These are phyloP conservation scores for Erodium texanum DNA, from an alignment of 441 rosid genomes.

Conservation along the genomic window DNA sequence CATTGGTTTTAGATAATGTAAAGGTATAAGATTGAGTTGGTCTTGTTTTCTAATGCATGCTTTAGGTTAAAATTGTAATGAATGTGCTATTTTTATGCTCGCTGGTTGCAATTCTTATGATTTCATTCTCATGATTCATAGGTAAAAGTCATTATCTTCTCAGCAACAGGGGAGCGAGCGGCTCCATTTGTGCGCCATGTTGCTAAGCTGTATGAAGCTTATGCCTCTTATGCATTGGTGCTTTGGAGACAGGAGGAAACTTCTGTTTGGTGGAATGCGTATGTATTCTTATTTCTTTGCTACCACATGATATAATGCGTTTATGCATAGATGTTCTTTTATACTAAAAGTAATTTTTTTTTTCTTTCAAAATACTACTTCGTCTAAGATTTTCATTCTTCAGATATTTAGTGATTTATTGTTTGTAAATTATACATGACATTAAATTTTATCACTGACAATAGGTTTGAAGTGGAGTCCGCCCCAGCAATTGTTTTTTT, in stretches of 20 bases:
- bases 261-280: conserved; percentile 93
- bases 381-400: neutral
- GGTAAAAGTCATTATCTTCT: conserved; percentile 92
- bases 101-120: neutral
- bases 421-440: neutral
- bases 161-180: conserved; percentile 96
- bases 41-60: neutral
- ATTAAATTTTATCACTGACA: conserved; percentile 15
- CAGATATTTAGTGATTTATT: conserved; percentile 4
- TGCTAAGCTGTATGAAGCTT: conserved; percentile 67
- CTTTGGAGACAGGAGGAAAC: conserved; percentile 93
- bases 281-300: conserved; percentile 28
- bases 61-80: neutral
- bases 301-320: conserved; percentile 12
- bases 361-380: neutral
- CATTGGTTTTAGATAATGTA: too few species aligned
- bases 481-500: conserved; percentile 84
- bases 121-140: conserved; percentile 22
- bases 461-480: conserved; percentile 91
- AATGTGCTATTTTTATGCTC: conserved; percentile 1
- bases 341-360: too few species aligned
- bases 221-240: conserved; percentile 69
- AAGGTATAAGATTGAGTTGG: too few species aligned
- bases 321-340: neutral
- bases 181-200: conserved; percentile 74